Conservation (phyloP, 768 basidiomycete genomes). For the Rhodotorula toruloides region DNA sequence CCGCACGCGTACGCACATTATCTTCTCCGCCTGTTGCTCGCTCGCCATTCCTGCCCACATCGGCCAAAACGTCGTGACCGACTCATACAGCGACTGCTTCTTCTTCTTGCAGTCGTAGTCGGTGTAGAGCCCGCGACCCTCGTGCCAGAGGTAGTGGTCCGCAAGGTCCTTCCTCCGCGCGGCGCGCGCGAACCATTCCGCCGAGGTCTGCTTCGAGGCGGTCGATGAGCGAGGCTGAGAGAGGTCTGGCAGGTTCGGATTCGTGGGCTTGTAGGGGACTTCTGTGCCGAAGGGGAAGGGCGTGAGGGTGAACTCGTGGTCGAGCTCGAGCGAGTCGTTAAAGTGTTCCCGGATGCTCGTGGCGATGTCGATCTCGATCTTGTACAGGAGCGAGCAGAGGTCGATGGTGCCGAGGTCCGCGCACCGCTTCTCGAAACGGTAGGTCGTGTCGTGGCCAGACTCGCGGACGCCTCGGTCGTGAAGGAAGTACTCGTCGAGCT, state of each 20-base stretch:
- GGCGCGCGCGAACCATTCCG: conserved; percentile 90
- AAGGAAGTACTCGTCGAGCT: conserved; percentile 91
- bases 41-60: conserved; percentile 97
- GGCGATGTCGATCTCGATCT: conserved; percentile 98
- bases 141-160: conserved; percentile 94
- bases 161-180: conserved; percentile 76
- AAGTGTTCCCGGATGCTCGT: conserved; percentile 94
- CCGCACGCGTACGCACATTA: conserved; percentile 63
- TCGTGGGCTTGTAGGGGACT: conserved; percentile 51
- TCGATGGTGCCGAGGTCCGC: conserved; percentile 96
- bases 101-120: conserved; percentile 91
- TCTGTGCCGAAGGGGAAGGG: conserved; percentile 76
- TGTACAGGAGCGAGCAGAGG: conserved; percentile 90
- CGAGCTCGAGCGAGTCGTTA: conserved; percentile 81
- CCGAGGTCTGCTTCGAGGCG: conserved; percentile 53
- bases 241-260: conserved; percentile 54
- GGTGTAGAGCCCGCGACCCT: conserved; percentile 86
- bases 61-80: conserved; percentile 93
- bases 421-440: conserved; percentile 94
- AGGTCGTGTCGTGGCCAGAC: conserved; percentile 69
- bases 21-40: conserved; percentile 86
- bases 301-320: conserved; percentile 82
- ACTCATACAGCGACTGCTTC: conserved; percentile 90
- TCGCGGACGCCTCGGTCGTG: conserved; percentile 76
- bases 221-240: conserved; percentile 31